Evolutionary conservation across 2,329 filamentous ascomycete species (phyloP).

Genomic region (Sarocladiaceae sp.): DNA sequence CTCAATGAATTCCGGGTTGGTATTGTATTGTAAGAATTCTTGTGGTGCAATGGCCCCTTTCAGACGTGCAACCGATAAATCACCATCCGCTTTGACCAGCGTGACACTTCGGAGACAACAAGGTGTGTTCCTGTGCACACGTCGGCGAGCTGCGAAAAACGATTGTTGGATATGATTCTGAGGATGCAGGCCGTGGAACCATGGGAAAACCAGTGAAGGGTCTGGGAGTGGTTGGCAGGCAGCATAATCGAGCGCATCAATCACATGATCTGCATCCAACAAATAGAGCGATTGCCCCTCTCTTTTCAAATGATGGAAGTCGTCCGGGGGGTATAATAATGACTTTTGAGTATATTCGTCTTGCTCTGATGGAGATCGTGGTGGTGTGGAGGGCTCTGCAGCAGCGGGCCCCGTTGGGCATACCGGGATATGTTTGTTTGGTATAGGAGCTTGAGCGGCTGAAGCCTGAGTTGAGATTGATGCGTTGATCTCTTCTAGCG

Average conservation of each 20-base stretch:
- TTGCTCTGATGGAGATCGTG: conserved; percentile 59
- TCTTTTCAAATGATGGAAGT: conserved; percentile 47
- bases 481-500: conserved; percentile 28
- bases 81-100: conserved; percentile 83
- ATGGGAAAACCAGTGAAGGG: conserved; percentile 85
- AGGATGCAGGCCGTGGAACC: conserved; percentile 89
- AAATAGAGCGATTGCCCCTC: conserved; percentile 54
- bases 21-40: conserved; percentile 63
- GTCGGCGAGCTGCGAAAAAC: conserved; percentile 80
- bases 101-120: conserved; percentile 77
- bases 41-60: conserved; percentile 83
- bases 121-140: conserved; percentile 62
- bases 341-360: conserved; percentile 57
- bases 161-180: conserved; percentile 84
- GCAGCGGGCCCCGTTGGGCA: conserved; percentile 74
- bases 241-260: conserved; percentile 69
- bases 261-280: conserved; percentile 65
- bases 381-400: conserved; percentile 55
- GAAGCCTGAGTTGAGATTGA: conserved; percentile 16
- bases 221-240: conserved; percentile 80
- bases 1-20: conserved; percentile 65
- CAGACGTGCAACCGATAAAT: conserved; percentile 68
- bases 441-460: conserved; percentile 46
- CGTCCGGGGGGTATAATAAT: conserved; percentile 69
- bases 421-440: conserved; percentile 87